Conservation (phyloP, 352 stramenopile genomes). For the Aphanomyces astaci region DNA sequence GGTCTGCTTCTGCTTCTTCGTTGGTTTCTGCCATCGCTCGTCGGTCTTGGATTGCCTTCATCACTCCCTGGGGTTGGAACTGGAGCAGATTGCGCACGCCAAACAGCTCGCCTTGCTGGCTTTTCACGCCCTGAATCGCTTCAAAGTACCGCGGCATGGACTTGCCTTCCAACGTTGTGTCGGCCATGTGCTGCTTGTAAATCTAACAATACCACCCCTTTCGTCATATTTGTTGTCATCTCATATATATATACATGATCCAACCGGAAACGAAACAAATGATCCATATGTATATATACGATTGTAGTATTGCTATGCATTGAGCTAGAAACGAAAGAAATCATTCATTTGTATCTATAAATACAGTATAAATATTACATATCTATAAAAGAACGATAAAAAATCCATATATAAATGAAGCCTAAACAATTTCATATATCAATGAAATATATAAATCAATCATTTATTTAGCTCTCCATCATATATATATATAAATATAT, state of each 20-base stretch:
- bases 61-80: conserved; percentile 60
- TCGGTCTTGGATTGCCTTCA: conserved; percentile 64
- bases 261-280: too few species aligned
- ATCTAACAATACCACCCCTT: conserved; percentile 28
- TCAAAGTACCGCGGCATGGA: conserved; percentile 72
- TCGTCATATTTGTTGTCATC: neutral
- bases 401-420: too few species aligned
- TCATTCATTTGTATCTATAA: too few species aligned
- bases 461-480: too few species aligned
- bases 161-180: conserved; percentile 65
- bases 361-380: too few species aligned
- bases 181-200: conserved; percentile 80
- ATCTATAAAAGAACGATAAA: too few species aligned
- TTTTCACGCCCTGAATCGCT: conserved; percentile 62
- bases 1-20: neutral
- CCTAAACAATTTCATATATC: too few species aligned
- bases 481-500: too few species aligned
- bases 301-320: too few species aligned
- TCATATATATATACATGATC: neutral
- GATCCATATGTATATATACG: too few species aligned
- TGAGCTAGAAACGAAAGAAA: too few species aligned
- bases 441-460: too few species aligned
- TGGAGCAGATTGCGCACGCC: conserved; percentile 67
- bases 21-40: neutral
- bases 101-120: conserved; percentile 69